These are phyloP conservation scores for Gnaphalium uliginosum DNA, from an alignment of 129 eudicot genomes.

Conservation along the genomic window DNA sequence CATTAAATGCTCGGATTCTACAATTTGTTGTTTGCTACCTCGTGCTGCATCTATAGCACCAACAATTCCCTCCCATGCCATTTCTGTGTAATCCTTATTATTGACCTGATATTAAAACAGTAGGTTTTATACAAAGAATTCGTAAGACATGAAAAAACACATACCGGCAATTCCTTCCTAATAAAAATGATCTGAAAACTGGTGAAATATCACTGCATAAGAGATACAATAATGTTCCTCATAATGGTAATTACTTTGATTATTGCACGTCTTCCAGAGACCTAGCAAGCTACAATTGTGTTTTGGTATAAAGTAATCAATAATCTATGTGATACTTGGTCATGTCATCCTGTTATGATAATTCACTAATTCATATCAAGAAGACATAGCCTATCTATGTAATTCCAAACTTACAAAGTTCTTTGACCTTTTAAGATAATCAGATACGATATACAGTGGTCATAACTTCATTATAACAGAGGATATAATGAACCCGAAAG, in stretches of 20 bases:
- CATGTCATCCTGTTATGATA: too few relatives aligned
- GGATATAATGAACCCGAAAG: neutral
- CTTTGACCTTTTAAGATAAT: neutral
- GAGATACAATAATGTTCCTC: neutral
- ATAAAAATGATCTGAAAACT: neutral
- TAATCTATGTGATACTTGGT: neutral
- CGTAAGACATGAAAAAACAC: neutral
- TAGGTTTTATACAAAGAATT: neutral
- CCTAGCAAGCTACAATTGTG: neutral
- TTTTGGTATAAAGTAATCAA: too few relatives aligned
- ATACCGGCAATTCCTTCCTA: neutral
- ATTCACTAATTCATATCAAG: too few relatives aligned
- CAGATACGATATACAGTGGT: neutral
- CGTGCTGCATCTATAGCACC: slow-evolving; percentile 83
- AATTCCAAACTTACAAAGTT: neutral
- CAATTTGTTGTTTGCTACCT: slow-evolving; percentile 72
- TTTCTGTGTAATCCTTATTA: slow-evolving; percentile 75
- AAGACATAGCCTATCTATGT: neutral
- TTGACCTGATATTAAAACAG: slow-evolving; percentile 42
- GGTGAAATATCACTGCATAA: too few relatives aligned
- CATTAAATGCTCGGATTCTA: slow-evolving; percentile 87
- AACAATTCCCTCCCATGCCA: slow-evolving; percentile 94
- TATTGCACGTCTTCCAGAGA: neutral
- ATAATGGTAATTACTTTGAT: neutral
- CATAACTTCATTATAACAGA: neutral